Percentiles rank a stretch among this genome's conserved stretches.
These are phyloP conservation scores for Pouteria campechiana DNA, from an alignment of 179 eudicot genomes.

Conservation along the genomic window DNA sequence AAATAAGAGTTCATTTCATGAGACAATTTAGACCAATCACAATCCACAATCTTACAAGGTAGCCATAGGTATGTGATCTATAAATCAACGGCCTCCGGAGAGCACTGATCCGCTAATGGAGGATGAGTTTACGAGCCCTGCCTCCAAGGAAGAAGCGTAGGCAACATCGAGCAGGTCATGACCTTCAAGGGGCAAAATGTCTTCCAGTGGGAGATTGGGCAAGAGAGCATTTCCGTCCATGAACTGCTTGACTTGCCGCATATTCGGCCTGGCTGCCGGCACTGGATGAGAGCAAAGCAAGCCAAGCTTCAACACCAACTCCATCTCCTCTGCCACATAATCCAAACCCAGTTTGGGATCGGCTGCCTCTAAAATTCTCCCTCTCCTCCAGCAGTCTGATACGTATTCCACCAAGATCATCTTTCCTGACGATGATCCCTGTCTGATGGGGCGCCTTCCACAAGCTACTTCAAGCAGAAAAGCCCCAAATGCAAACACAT, in stretches of 20 bases:
- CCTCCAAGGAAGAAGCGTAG: too few relatives aligned
- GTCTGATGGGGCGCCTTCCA: constrained; percentile 11
- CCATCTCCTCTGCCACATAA: constrained; percentile 6
- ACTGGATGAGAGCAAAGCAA: not conserved
- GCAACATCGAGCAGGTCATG: too few relatives aligned
- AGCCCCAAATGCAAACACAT: constrained; percentile 11
- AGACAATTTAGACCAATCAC: too few relatives aligned
- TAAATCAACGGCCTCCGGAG: too few relatives aligned
- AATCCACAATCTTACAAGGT: too few relatives aligned
- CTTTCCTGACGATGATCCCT: not conserved
- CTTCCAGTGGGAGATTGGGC: constrained; percentile 8
- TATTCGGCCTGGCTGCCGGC: constrained; percentile 3
- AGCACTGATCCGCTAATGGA: too few relatives aligned
- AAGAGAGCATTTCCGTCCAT: not conserved
- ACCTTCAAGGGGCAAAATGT: too few relatives aligned
- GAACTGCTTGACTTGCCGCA: not conserved
- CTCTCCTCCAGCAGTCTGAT: constrained; percentile 2
- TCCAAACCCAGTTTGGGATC: constrained; percentile 5
- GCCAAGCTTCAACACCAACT: constrained; percentile 3
- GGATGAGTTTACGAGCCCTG: too few relatives aligned
- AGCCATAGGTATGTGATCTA: too few relatives aligned
- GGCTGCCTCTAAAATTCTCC: not conserved
- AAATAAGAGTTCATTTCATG: too few relatives aligned
- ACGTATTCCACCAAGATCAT: constrained; percentile 8
- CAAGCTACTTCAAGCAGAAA: constrained; percentile 13